phyloP scores from a whole-genome alignment of 2,329 filamentous ascomycete genomes.

The Ophiostoma australiae region DNA sequence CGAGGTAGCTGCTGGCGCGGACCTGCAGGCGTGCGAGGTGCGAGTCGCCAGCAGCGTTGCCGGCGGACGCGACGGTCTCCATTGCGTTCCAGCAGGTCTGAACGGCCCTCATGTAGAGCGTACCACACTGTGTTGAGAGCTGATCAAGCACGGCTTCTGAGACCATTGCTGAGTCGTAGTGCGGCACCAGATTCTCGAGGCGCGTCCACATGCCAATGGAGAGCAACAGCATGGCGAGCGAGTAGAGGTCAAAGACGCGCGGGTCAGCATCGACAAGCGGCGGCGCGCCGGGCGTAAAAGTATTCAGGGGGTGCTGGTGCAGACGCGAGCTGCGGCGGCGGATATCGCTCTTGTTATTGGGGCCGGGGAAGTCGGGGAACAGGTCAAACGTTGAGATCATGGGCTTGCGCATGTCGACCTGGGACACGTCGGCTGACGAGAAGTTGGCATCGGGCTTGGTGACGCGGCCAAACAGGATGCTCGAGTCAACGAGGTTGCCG shows the following conservation, averaged over 20 bases:
- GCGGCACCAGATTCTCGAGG: constrained; percentile 50
- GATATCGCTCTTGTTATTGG: constrained; percentile 31
- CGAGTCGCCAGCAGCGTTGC: constrained; percentile 42
- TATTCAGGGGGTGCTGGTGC: constrained; percentile 64
- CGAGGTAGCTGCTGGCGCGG: constrained; percentile 53
- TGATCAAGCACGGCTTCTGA: constrained; percentile 58
- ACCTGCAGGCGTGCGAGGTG: constrained; percentile 51
- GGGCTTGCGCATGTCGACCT: constrained; percentile 62
- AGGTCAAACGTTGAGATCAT: constrained; percentile 70
- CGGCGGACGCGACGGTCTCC: constrained; percentile 52
- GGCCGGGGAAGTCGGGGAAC: constrained; percentile 51
- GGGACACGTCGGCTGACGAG: constrained; percentile 30
- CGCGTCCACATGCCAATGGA: constrained; percentile 73
- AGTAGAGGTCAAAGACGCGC: constrained; percentile 64
- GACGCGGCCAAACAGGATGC: constrained; percentile 60
- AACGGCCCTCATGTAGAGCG: constrained; percentile 69
- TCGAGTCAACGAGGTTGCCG: constrained; percentile 62
- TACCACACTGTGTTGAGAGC: constrained; percentile 64
- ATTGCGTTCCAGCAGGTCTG: constrained; percentile 67
- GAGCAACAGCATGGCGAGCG: constrained; percentile 65
- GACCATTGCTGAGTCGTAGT: constrained; percentile 47
- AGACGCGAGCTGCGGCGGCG: constrained; percentile 38
- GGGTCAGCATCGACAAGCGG: constrained; percentile 49
- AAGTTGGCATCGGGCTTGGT: constrained; percentile 26
- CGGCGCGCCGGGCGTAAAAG: constrained; percentile 41